Base-by-base conservation (phyloP, 116 monocot species). In the Posidonia oceanica region DNA sequence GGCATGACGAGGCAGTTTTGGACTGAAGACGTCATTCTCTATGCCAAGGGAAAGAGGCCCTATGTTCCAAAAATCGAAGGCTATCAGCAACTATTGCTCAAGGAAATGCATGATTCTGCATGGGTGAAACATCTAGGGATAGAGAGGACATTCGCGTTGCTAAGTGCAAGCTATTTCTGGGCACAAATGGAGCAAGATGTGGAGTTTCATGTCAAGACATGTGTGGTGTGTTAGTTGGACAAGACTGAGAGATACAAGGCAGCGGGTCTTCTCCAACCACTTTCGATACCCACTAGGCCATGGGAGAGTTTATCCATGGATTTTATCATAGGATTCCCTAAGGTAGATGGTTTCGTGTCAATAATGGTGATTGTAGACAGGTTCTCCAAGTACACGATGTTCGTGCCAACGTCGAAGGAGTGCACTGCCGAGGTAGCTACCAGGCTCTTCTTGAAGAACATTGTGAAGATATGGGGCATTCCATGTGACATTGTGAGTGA, bases 401-500 rank as follows among this genome's bases (percentile, higher is more conserved):
- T 69, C 4, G 18, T 68, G 10, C 42, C 67, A 68, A 51, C 63
- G 3, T 3, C 63, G 14, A 63, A 63, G 22, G 63, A 12, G 2
- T 37, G n/a, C n/a, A n/a, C n/a, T n/a, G n/a, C n/a, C n/a, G n/a
- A n/a, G n/a, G n/a, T n/a, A n/a, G n/a, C n/a, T 18, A 52, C 71
- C 5, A 77, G 63, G 20, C 23, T 69, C 16, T 74, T n/a, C n/a
- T n/a, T n/a, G n/a, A 53, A 61, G 57, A 41, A 58, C 29, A 70
- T 79, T 16, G 36, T 79, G 29, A 29, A 29, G 29, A 29, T 29
- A 29, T 1, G 1, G 29, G 29, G 1, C 29, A 29, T 29, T 29
- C 29, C 29, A 29, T 1, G 29, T 29, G 29, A 58, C 29, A 70
- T 79, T 16, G 36, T 79, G 0, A 69, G 69, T 39, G 74, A 79